Base-by-base conservation (phyloP, 108 stramenopile genomes). In the Skeletonema grethae region DNA sequence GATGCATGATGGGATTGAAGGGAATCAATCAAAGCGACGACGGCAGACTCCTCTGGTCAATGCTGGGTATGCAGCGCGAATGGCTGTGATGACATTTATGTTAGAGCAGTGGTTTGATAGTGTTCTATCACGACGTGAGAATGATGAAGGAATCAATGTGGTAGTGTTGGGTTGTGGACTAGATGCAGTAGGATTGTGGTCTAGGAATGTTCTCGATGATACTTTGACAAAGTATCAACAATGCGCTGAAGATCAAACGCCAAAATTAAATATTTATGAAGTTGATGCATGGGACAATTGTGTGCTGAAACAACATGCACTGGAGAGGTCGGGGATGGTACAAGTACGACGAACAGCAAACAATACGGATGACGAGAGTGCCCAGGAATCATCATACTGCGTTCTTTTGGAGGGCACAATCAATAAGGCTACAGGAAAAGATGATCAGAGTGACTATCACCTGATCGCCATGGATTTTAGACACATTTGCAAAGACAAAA, bases 21-120 rank as follows among this genome's bases (percentile, higher is more conserved):
- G 38, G 48, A 61, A 29, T 31, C 60, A 13, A 13, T 39, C 50
- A 0, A 66, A 22, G 31, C 65, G 25, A 35, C 39, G 13, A 43
- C 71, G 86, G 8, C 89, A 90, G 73, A 87, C 88, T 11, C 90
- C 92, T 0, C 64, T 94, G 31, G 90, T 94, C n/a, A 86, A 91
- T 79, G 90, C 90, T 2, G 90, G 90, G 61, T 94, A 94, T 68
- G 88, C 90, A 3, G 71, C 84, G 1, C 82, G 92, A 4, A 79
- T 94, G 53, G 73, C 87, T 35, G 66, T 77, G 25, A 79, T 90
- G 48, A 82, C 83, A 2, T 71, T 79, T 43, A 45, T 75, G 25
- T 36, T 80, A 2, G 68, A 76, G 24, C 29, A 62, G 28, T 79
- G 77, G 77, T 48, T 79, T 15, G 60, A 67, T 50, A 13, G 20